A percentile compares a stretch with the other conserved stretches of the same genome.
These are phyloP conservation scores for Sphagnum magellanicum DNA, from an alignment of 228 moss, liverwort and hornwort species.

Conservation along the genomic window DNA sequence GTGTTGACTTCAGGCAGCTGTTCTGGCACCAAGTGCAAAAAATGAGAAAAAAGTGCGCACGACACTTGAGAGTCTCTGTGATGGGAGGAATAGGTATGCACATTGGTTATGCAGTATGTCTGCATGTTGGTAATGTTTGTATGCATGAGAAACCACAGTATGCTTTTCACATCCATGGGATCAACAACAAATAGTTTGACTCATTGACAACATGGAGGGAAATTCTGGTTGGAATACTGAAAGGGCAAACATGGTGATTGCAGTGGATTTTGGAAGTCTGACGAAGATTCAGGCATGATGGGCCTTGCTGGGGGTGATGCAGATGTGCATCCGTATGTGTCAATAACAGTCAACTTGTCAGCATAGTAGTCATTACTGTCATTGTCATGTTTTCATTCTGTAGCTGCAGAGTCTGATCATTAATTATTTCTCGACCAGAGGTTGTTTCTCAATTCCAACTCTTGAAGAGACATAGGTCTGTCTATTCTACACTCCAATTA, in stretches of 20 bases:
- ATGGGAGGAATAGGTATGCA: constrained; percentile 21
- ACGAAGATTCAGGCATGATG: constrained; percentile 86
- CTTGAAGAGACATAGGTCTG: too few relatives aligned
- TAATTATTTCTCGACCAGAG: too few relatives aligned
- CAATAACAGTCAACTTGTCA: constrained; percentile 71
- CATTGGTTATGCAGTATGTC: too few relatives aligned
- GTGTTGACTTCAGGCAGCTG: constrained; percentile 33
- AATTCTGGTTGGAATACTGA: neutral
- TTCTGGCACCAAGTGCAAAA: constrained; percentile 46
- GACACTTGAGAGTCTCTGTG: constrained; percentile 46
- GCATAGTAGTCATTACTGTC: constrained; percentile 29
- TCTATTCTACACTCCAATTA: too few relatives aligned
- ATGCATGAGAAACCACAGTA: too few relatives aligned
- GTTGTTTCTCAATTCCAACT: too few relatives aligned
- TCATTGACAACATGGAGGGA: too few relatives aligned
- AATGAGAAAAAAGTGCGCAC: constrained; percentile 54
- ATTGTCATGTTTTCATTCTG: constrained; percentile 3
- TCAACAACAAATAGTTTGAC: too few relatives aligned
- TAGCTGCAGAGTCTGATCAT: too few relatives aligned
- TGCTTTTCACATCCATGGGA: too few relatives aligned
- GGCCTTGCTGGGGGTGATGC: constrained; percentile 89
- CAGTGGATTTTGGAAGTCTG: constrained; percentile 93
- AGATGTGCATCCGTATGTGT: constrained; percentile 94
- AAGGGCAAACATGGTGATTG: constrained; percentile 1
- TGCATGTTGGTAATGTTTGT: too few relatives aligned